Base-by-base conservation (phyloP, 2,329 filamentous ascomycete species). In the Colletotrichum sp. region DNA sequence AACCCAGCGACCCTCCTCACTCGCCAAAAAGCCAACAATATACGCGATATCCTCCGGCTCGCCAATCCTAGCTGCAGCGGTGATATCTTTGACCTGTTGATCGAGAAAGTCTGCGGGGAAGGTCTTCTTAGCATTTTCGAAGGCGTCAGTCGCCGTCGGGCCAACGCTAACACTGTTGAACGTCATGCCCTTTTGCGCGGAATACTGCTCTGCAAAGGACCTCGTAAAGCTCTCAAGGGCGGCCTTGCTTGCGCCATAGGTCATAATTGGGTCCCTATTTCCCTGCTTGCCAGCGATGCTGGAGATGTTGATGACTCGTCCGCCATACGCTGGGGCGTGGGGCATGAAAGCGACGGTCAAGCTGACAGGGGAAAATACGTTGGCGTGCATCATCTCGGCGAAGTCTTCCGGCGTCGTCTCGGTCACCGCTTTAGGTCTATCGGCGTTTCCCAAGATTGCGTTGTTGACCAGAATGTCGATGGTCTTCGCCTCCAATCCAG, bases 251-350 rank as follows among this genome's bases (percentile, higher is more conserved):
- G 82, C 79, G 0, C 77, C 81, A 25, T 86, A 85, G 5, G 70
- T 73, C 36, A 73, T 73, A 30, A 62, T 55, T 5, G 65, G 70
- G 16, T 73, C 70, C 28, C 62, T 30, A 12, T 73, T 73, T 4
- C 36, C 36, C 30, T 13, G 28, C 39, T 60, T 62, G 12, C 27
- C 34, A 32, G 71, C 71, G 0, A 85, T 80, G 0, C 82, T 81
- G 1, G 83, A 84, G 6, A 85, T 78, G 34, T 81, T 80, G n/a
- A 85, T 78, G 2, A 85, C 81, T 0, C 84, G 82, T 0, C 83
- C 82, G 5, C 82, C 81, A 1, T 71, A 70, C 0, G 79, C 65
- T 10, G 70, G 70, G 3, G 85, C 74, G 56, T 84, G 76, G 1
- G 82, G 81, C 3, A 82, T 56, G 2, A 80, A 78, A 0, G 80